A percentile compares a stretch with the other conserved stretches of the same genome.
These are phyloP conservation scores for Claviceps humidiphila DNA, from an alignment of 2,329 filamentous ascomycete species.

Conservation along the genomic window DNA sequence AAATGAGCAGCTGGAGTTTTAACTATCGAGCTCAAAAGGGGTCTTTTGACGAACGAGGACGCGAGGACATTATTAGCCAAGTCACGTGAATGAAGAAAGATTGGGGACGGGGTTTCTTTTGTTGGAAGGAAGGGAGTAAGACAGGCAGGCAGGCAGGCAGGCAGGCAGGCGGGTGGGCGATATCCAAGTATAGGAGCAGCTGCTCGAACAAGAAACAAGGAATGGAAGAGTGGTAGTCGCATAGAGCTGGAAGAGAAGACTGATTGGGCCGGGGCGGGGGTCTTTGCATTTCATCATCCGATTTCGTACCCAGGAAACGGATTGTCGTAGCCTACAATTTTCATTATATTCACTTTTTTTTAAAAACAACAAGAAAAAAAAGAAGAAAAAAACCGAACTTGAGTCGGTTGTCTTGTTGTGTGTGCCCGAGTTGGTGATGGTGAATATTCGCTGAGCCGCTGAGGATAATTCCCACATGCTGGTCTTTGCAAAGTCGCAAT, in stretches of 20 bases:
- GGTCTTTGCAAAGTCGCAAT: no score
- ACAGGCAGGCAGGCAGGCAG: no score
- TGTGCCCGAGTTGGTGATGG: no score
- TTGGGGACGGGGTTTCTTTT: constrained; percentile 4
- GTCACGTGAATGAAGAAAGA: not conserved
- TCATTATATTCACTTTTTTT: no score
- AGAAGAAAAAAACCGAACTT: no score
- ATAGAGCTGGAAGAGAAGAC: not conserved
- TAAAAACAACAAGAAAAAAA: no score
- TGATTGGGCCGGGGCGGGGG: not conserved
- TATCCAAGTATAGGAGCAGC: not conserved
- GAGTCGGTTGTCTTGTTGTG: no score
- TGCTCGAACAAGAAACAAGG: not conserved
- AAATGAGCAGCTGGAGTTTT: not conserved
- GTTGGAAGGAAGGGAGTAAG: constrained; percentile 1
- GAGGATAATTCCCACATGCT: no score
- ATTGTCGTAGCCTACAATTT: no score
- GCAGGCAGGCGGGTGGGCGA: not conserved
- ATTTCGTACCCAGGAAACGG: no score
- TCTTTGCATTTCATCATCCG: no score
- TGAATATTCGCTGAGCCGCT: no score
- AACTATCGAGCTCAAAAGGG: not conserved
- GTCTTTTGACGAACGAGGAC: not conserved
- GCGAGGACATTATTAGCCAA: not conserved
- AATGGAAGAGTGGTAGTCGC: not conserved